Base-by-base conservation (phyloP, 257 asterid genomes). In the Penstemon eatonii region DNA sequence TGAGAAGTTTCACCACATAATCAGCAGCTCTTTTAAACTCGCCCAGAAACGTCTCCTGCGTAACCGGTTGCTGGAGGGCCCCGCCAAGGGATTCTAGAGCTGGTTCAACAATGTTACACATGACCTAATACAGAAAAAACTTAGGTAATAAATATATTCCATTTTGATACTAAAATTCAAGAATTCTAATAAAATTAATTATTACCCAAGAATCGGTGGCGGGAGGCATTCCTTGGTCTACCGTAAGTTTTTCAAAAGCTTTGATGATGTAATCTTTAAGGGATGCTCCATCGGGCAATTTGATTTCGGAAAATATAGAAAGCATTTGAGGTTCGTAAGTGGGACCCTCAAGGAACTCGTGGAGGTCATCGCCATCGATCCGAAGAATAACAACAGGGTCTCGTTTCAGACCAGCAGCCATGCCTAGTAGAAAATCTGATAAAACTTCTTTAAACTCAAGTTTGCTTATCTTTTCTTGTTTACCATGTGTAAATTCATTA, bases 191-290 rank as follows among this genome's bases (percentile, higher is more conserved):
- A 43, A 40, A 15, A 49, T 49, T 8, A 12, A 47, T 8, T 54
- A 59, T 54, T 82, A 94, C 97, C 97, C 97, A 94, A 67, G 91
- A 81, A 76, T 94, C 99, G 4, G 91, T 72, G 63, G 95, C 88
- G 12, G 99, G 97, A 68, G 99, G 99, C 89, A 94, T 82, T 46
- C 99, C 99, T 9, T 89, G 90, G 13, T 89, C 96, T 15, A 94
- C 95, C 0, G 95, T 79, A 13, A 94, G 97, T 66, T 89, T 91
- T 82, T 86, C 86, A 37, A 91, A 83, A 38, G 89, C 93, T 83
- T 80, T 86, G 64, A 79, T 44, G 54, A 86, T 70, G 74, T 79
- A 76, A 69, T 83, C 90, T 63, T 74, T 86, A 54, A 89, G 86
- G 61, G 89, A 86, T 25, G 33, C 33, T 43, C 86, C 94, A 61